Evolutionary conservation across 768 basidiomycete species (phyloP).

Genomic region (Calvatia gigantea): DNA sequence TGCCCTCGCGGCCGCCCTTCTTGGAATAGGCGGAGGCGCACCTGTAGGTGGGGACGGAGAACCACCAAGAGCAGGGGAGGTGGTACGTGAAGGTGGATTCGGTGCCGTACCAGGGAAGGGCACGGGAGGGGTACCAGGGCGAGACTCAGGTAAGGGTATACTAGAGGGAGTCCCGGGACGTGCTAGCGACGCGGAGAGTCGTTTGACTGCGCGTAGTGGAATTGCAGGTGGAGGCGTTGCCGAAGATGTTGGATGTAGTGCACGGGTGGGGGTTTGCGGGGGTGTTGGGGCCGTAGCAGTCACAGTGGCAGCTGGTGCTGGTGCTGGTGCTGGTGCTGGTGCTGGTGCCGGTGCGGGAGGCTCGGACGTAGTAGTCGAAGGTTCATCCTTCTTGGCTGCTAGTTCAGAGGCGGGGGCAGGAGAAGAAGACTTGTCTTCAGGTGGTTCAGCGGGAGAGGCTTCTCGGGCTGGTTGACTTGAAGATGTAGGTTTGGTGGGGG

Average conservation of each 20-base stretch:
- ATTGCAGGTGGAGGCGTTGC: constrained; percentile 11
- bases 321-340: background rate
- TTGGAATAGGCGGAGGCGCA: constrained; percentile 58
- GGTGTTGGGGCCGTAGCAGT: background rate
- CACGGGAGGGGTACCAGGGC: constrained; percentile 35
- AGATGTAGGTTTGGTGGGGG: background rate
- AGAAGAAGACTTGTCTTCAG: background rate
- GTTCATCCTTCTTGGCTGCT: background rate
- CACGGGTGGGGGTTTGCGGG: constrained; percentile 10
- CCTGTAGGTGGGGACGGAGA: constrained; percentile 13
- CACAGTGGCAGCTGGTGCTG: background rate
- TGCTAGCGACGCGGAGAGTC: constrained; percentile 11
- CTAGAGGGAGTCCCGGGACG: constrained; percentile 29
- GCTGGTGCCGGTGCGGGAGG: background rate
- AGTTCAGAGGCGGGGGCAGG: background rate
- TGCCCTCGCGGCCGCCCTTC: constrained; percentile 57
- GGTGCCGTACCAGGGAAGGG: background rate
- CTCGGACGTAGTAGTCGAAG: background rate
- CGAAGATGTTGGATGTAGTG: constrained; percentile 9
- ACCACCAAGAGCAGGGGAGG: constrained; percentile 31
- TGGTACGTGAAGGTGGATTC: constrained; percentile 26
- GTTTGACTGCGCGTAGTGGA: constrained; percentile 6
- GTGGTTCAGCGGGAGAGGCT: background rate
- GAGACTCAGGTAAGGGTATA: constrained; percentile 41
- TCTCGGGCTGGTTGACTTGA: background rate